Conservation (phyloP, 257 asterid species). For the Craterostigma plantagineum region DNA sequence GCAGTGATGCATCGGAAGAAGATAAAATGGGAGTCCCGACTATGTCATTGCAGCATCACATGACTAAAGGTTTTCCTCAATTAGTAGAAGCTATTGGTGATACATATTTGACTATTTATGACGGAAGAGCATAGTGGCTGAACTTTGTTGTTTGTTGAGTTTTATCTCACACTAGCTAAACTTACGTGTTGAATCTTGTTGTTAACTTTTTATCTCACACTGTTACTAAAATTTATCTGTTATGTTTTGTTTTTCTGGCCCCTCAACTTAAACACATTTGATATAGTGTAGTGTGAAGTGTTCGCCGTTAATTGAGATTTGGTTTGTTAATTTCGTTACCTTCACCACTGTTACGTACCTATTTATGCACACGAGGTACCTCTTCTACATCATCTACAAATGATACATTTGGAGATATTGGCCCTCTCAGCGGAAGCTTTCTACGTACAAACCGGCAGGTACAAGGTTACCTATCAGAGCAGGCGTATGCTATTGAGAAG, state of each 20-base stretch:
- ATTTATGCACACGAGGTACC: conserved; percentile 20
- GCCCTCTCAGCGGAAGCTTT: conserved; percentile 33
- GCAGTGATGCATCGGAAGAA: conserved; percentile 39
- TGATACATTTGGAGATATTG: conserved; percentile 18
- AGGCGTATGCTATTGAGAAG: conserved; percentile 71
- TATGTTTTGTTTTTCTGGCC: no score
- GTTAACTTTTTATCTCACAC: no score
- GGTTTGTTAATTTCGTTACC: no score
- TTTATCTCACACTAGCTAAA: background rate
- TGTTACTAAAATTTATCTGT: no score
- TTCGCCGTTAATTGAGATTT: no score
- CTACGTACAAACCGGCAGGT: conserved; percentile 89
- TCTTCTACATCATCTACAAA: conserved; percentile 18
- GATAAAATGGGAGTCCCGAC: conserved; percentile 20
- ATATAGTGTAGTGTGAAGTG: no score
- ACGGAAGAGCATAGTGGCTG: background rate
- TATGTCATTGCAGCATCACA: conserved; percentile 33
- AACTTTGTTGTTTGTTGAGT: background rate
- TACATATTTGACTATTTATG: conserved; percentile 4
- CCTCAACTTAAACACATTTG: no score
- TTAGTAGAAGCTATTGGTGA: conserved; percentile 38
- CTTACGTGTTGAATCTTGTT: no score
- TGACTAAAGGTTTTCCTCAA: conserved; percentile 26
- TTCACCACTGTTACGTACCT: conserved; percentile 8
- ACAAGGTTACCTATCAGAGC: conserved; percentile 79